Conservation (phyloP, 768 basidiomycete genomes). For the Mycena amicta region DNA sequence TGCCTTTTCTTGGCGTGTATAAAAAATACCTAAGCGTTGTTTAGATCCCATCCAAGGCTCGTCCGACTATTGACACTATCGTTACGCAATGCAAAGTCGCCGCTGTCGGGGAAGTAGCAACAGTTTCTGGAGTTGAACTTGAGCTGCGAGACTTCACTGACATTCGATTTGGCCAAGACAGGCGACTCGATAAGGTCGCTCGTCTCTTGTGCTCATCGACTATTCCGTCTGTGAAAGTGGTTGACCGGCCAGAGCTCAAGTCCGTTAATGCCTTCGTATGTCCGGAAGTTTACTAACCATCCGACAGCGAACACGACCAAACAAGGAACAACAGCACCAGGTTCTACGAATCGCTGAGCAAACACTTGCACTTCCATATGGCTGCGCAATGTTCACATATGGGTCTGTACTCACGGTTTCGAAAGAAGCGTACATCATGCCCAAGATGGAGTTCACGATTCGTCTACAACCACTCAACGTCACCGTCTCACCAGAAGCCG, state of each 20-base stretch:
- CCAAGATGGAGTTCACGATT: constrained; percentile 76
- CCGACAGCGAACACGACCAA: constrained; percentile 84
- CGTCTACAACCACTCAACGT: constrained; percentile 75
- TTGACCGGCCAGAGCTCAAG: constrained; percentile 74
- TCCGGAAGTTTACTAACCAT: no score
- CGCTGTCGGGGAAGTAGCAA: constrained; percentile 56
- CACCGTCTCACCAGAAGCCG: constrained; percentile 63
- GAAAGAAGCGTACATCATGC: constrained; percentile 76
- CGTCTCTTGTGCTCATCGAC: constrained; percentile 85
- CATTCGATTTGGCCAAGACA: constrained; percentile 89
- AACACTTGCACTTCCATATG: constrained; percentile 88
- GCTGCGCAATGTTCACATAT: constrained; percentile 90
- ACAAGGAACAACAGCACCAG: constrained; percentile 83
- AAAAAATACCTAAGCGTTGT: no score
- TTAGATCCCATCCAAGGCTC: no score
- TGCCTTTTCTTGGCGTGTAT: no score
- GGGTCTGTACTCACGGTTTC: constrained; percentile 77
- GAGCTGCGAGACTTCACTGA: constrained; percentile 74
- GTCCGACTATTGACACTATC: constrained; percentile 55
- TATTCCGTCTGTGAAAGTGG: constrained; percentile 62
- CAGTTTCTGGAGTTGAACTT: constrained; percentile 71
- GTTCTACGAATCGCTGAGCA: constrained; percentile 82
- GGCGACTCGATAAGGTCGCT: constrained; percentile 87
- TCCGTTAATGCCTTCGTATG: no score
- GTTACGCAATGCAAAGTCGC: constrained; percentile 52